phyloP scores from a whole-genome alignment of 129 eudicot species.

The Chrysanthemum lavandulifolium region DNA sequence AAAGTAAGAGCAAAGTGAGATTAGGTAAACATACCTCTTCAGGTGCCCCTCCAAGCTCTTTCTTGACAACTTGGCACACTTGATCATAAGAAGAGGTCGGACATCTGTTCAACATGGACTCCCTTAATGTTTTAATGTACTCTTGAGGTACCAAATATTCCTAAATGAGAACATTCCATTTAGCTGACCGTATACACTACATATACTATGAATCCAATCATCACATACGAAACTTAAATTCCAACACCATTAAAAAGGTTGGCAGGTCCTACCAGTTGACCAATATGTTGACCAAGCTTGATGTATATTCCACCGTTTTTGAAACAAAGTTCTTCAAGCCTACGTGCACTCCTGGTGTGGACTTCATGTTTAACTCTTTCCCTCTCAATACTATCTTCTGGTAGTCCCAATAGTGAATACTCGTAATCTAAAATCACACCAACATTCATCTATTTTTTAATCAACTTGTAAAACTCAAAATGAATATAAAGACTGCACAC shows the following conservation, averaged over 20 bases:
- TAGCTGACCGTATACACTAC: no score
- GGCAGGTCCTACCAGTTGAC: slow-evolving; percentile 69
- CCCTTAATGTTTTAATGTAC: slow-evolving; percentile 66
- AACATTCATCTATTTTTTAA: slow-evolving; percentile 17
- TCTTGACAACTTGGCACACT: no score
- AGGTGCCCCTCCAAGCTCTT: slow-evolving; percentile 15
- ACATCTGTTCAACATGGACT: no score
- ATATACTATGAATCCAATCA: background rate
- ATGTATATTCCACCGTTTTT: no score
- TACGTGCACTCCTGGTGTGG: no score
- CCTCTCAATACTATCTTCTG: no score
- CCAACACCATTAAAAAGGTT: background rate
- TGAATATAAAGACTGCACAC: no score
- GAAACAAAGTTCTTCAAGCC: no score
- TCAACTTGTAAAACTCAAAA: background rate
- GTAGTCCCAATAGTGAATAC: slow-evolving; percentile 55
- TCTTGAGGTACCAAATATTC: slow-evolving; percentile 88
- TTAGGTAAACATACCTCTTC: slow-evolving; percentile 54
- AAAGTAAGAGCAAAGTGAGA: no score
- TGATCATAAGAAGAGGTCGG: no score
- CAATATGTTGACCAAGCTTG: slow-evolving; percentile 34
- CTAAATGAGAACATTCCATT: slow-evolving; percentile 37
- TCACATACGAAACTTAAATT: background rate
- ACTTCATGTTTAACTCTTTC: no score
- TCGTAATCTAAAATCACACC: slow-evolving; percentile 56